Conservation (phyloP, 2,329 filamentous ascomycete genomes). For the Sporothrix humicola region DNA sequence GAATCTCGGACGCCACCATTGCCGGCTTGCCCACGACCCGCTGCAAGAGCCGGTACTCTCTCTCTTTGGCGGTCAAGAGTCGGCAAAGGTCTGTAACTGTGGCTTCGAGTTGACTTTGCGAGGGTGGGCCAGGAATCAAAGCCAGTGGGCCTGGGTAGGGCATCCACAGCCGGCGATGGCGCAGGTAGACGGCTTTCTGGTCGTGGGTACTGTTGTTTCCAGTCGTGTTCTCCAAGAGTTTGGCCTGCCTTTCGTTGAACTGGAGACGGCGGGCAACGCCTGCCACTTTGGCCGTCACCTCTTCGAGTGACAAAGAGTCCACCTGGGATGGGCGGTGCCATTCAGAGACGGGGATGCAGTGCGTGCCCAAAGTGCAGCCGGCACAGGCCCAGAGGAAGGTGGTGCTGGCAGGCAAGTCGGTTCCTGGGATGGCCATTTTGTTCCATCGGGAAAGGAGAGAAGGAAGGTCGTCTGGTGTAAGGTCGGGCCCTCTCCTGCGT, state of each 20-base stretch:
- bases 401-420: neutral
- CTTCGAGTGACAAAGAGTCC: neutral
- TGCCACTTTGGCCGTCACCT: neutral
- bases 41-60: constrained; percentile 5
- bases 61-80: constrained; percentile 19
- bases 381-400: constrained; percentile 30
- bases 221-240: neutral
- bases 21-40: constrained; percentile 18
- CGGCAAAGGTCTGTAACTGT: constrained; percentile 10
- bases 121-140: neutral
- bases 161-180: constrained; percentile 12
- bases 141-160: neutral
- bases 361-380: constrained; percentile 28
- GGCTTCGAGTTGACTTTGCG: neutral
- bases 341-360: constrained; percentile 21
- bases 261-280: neutral
- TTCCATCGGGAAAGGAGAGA: neutral
- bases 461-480: neutral
- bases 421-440: neutral
- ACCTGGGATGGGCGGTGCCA: neutral
- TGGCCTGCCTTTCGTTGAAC: neutral
- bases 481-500: neutral
- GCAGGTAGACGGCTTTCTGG: neutral
- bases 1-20: constrained; percentile 13
- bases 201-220: neutral